Percentiles rank a stretch among this genome's conserved stretches.
Conservation (phyloP, 2,329 filamentous ascomycete genomes). For the Pyrenochaeta sp. region DNA sequence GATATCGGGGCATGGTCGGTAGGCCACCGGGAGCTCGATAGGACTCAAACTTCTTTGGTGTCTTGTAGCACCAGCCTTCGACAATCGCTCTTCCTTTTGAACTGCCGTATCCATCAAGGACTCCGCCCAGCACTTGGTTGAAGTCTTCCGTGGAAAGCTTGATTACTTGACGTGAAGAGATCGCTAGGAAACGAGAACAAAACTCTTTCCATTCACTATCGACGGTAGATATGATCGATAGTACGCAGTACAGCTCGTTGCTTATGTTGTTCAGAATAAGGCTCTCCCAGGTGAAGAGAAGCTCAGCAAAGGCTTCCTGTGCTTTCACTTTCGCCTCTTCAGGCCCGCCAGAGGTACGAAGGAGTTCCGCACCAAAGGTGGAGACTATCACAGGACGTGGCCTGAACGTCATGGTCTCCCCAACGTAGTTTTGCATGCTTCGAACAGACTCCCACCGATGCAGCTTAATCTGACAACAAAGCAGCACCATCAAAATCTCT, state of each 20-base stretch:
- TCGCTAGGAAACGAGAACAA: constrained; percentile 41
- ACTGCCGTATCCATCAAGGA: constrained; percentile 61
- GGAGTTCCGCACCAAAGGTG: constrained; percentile 39
- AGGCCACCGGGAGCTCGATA: constrained; percentile 45
- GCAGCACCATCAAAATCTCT: constrained; percentile 49
- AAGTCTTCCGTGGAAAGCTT: constrained; percentile 53
- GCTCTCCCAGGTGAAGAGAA: constrained; percentile 44
- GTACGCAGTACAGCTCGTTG: constrained; percentile 40
- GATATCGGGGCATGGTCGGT: constrained; percentile 40
- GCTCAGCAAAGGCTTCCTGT: constrained; percentile 31
- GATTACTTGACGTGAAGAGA: constrained; percentile 35
- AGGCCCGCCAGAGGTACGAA: constrained; percentile 29
- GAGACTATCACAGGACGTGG: constrained; percentile 40
- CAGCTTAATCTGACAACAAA: constrained; percentile 54
- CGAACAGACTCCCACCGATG: constrained; percentile 52
- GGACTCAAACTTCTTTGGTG: constrained; percentile 27
- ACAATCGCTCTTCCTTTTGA: constrained; percentile 58
- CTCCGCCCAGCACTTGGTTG: constrained; percentile 62
- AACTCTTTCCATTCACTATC: constrained; percentile 35
- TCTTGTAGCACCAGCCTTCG: constrained; percentile 53
- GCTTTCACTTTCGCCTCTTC: constrained; percentile 21
- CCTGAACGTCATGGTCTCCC: constrained; percentile 32
- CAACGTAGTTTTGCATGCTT: constrained; percentile 47
- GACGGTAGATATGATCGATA: constrained; percentile 43
- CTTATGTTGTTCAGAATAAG: constrained; percentile 31